Base-by-base conservation (phyloP, 352 stramenopile genomes). In the Globisporangium orthogonon region DNA sequence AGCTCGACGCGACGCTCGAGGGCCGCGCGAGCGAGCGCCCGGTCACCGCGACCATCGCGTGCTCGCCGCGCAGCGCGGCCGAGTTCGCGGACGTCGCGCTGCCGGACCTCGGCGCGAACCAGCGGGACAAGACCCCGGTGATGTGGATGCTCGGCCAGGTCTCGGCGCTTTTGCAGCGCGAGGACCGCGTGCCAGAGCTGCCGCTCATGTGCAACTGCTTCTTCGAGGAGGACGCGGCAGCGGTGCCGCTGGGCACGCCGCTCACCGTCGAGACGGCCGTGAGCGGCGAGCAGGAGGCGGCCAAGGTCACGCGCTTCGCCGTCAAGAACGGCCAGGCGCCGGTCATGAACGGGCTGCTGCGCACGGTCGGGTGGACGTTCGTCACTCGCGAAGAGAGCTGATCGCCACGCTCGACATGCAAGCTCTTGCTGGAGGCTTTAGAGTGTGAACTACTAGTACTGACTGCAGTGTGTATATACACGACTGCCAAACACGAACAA, bases 1-100 rank as follows among this genome's bases (percentile, higher is more conserved):
- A 65, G 31, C 52, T 87, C 17, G 76, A 89, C 35, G 52, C 65
- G 1, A 53, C n/a, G 4, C 62, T 86, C 2, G 29, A 68, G 17
- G 46, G 35, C 3, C 60, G 63, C 10, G 56, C 67, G 14, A 75
- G 53, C 23, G 28, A 64, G 18, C 54, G 66, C 0, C 48, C 41
- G 6, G 33, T 65, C 23, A 58, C 15, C 28, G 54, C 67, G 23
- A 65, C 68, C 10, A 76, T 86, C 43, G 41, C 48, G 30, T 87
- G 79, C 61, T 73, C 77, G 14, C 54, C 54, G 35, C 71, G 71
- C 33, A 83, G 84, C 46, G 45, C 83, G 9, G 63, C 62, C 5
- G 79, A 90, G 52, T 85, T 84, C 31, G 65, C 78, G 35, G 58
- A 77, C 9, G 76, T 89, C 14, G 76, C 66, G n/a, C 64, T 87